Base-by-base conservation (phyloP, 1,284 basidiomycete species). In the Chondrostereum purpureum region DNA sequence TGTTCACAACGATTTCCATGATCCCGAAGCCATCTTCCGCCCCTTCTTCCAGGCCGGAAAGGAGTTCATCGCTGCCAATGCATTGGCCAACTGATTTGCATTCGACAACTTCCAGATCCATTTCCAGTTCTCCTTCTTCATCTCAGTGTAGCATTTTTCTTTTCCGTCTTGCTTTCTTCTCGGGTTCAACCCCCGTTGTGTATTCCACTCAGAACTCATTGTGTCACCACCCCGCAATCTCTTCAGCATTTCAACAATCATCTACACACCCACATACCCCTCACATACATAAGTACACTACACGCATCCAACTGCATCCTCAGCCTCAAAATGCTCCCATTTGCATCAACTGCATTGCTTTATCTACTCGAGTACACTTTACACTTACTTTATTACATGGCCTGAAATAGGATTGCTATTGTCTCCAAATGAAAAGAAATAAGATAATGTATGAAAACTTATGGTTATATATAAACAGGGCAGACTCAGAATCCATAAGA, bases 1-100 rank as follows among this genome's bases (percentile, higher is more conserved):
- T 53, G 93, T 98, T 13, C 93, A 98, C 65, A 97, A 99, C 68
- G 89, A 98, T 66, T 98, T 90, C 77, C 85, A 88, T 64, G 77
- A 88, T 60, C 67, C 81, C 4, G 73, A 85, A 40, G 84, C 85
- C 27, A 94, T 97, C 67, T 97, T 95, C 64, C 72, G 76, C 56
- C 89, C 91, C 0, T 95, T 97, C 77, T 73, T 78, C 65, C 78
- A 81, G 60, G 83, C 81, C 14, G 83, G 80, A 37, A 76, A 74
- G 39, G 77, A 83, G 58, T 78, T 76, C 52, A 61, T 69, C 19
- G 67, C 73, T 16, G 19, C 31, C 19, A 18, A 34, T 11, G 27
- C 22, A 46, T 3, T 46, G 22, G 35, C 43, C 16, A 48, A 43
- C 44, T 45, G 46, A 24, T 42, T 34, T 35, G 39, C 48, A 43